Evolutionary conservation across 306 rosid genomes (phyloP).

Genomic region (Alnus rubra): DNA sequence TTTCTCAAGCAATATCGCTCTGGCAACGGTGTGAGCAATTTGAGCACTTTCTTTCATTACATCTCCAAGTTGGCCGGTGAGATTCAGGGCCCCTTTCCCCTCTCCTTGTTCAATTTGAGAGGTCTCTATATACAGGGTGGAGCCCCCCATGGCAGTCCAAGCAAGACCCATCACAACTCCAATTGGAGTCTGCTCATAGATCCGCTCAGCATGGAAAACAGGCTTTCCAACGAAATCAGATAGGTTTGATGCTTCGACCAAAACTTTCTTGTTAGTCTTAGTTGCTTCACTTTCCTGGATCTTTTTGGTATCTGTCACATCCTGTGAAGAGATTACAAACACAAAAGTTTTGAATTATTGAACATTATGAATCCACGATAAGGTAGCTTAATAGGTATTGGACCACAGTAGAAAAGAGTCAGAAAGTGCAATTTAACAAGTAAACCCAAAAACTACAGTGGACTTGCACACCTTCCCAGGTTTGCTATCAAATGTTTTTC

Average conservation of each 20-base stretch:
- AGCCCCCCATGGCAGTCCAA: constrained; percentile 99
- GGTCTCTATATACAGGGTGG: constrained; percentile 93
- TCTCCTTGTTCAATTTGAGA: constrained; percentile 79
- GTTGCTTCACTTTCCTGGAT: constrained; percentile 40
- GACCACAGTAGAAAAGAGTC: neutral
- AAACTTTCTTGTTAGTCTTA: constrained; percentile 49
- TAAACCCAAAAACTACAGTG: neutral
- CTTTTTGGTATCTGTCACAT: constrained; percentile 36
- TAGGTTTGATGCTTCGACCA: constrained; percentile 60
- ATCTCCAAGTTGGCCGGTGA: constrained; percentile 98
- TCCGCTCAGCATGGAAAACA: constrained; percentile 95
- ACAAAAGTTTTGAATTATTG: constrained; percentile 20
- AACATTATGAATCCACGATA: constrained; percentile 11
- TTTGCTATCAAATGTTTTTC: neutral
- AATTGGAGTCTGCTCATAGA: constrained; percentile 76
- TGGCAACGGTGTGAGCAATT: constrained; percentile 90
- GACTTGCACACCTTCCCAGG: neutral
- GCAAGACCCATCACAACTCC: constrained; percentile 99
- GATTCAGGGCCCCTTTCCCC: constrained; percentile 73
- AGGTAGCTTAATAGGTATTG: neutral
- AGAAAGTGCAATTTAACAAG: neutral
- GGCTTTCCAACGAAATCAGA: constrained; percentile 90
- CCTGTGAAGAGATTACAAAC: constrained; percentile 41
- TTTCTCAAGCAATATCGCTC: constrained; percentile 59
- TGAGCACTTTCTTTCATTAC: constrained; percentile 99